Evolutionary conservation across 2,329 filamentous ascomycete genomes (phyloP), one percentile per base, ranked within the genome.

Genomic region (Penicillium sp.): DNA sequence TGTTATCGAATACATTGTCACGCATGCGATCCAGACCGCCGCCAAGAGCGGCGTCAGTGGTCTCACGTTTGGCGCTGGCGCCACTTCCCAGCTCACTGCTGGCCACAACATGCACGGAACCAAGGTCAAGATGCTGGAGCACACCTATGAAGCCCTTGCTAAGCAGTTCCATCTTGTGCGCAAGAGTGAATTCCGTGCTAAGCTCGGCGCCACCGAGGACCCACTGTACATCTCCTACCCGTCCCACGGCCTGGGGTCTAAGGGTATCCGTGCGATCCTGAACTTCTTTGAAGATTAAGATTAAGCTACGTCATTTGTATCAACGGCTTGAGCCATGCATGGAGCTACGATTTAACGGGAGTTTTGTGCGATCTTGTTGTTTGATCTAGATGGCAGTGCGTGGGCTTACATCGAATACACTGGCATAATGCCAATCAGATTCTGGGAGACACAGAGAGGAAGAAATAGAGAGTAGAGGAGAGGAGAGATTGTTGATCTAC

Each of bases 151-250:
- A 64, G 85, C 89, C 4, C 77, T 96, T 45, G 88, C 90, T 40
- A 89, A 89, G 67, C 90, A 92, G 71, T 85, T 96, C 64, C 88
- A 89, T 64, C 80, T 96, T 61, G 88, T 87, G 43, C 85, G 88
- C 69, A 96, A 96, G 84, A 88, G 85, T 51, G 91, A 92, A 72
- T 97, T 97, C 78, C 82, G 92, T 58, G 88, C 90, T 77, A 97
- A 97, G 81, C 85, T 97, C 72, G 92, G 92, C 50, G 89, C 89
- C 5, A 79, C 85, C 55, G 90, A 92, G 58, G 91, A 96, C 68
- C 86, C 89, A 45, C 86, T 93, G 28, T 97, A 90, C 74, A 91
- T 97, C 63, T 91, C 90, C 69, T 97, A 96, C 75, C 92, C 92
- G 38, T 87, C 88, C 55, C 87, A 91, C 68, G 91, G 92, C 8